Base-by-base conservation (phyloP, 2,329 filamentous ascomycete species). In the Ophiocordyceps camponoti-leonardi region DNA sequence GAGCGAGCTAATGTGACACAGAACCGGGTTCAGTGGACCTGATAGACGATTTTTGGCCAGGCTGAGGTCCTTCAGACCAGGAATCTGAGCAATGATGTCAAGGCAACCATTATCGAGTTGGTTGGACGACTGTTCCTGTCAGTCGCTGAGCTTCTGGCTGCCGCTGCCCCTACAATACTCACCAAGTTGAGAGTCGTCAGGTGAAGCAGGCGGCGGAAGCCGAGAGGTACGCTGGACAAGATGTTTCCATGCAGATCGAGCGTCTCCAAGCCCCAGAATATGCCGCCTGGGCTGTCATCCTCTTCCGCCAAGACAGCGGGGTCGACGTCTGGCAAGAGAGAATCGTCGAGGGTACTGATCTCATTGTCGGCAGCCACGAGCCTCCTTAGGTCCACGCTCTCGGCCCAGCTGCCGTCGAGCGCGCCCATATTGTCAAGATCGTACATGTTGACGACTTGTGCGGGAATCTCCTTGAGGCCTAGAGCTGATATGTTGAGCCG, bases 301-400 rank as follows among this genome's bases (percentile, higher is more conserved):
- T 83, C 76, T 28, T 79, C 72, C 8, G 75, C 70, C 37, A 77
- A 60, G 18, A 74, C 67, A 11, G 70, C 66, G 0, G 74, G 69
- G 33, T 70, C 67, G 19, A 71, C 62, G 53, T 95, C 87, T 0
- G 90, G 88, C 53, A 96, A 95, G 18, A 87, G 68, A 2, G 69
- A 66, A 18, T 92, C 84, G 2, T 78, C 74, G 31, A 96, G 69
- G 30, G 69, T 68, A 54, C 85, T 78, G 43, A 98, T 62, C 55
- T 94, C 85, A 56, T 98, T 96, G 56, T 94, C 87, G 10, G 90
- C 87, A 6, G 84, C 87, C 51, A 92, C 77, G 44, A 96, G 79
- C 49, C 83, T 79, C 1, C 81, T 83, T 42, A 96, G 65, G 57
- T 96, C 90, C 12, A 96, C 86, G 48, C 83, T 82, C 61, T 96